These are phyloP conservation scores for Penicillium palitans DNA, from an alignment of 2,329 filamentous ascomycete species.

Conservation along the genomic window DNA sequence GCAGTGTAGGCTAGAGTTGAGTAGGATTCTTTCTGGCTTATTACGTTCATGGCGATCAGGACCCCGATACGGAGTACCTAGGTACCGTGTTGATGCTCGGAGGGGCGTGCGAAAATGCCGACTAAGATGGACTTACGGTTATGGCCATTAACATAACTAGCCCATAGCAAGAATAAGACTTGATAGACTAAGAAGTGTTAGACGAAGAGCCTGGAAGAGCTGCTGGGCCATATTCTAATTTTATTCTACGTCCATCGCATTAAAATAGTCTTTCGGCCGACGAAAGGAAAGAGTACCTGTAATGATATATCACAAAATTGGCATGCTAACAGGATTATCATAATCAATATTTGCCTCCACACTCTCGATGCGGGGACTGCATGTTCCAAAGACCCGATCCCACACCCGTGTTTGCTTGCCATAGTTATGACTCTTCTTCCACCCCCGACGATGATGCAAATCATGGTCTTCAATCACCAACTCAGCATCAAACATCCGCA, in stretches of 20 bases:
- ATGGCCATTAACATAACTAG: not conserved
- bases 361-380: conserved; percentile 1
- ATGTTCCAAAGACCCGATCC: conserved; percentile 4
- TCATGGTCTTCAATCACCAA: conserved; percentile 6
- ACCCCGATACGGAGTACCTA: no score
- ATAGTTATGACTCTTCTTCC: conserved; percentile 10
- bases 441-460: conserved; percentile 6
- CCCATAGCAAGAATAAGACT: not conserved
- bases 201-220: not conserved
- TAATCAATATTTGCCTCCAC: not conserved
- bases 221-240: not conserved
- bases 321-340: not conserved
- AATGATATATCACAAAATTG: not conserved
- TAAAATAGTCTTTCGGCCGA: not conserved
- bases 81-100: no score
- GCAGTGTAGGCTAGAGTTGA: no score
- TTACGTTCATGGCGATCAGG: no score
- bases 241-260: not conserved
- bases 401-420: conserved; percentile 7
- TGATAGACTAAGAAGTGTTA: no score
- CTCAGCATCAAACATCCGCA: conserved; percentile 5
- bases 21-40: no score
- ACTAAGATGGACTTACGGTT: no score
- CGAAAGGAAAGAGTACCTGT: not conserved
- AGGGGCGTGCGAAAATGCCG: no score